phyloP scores from a whole-genome alignment of 75 land plant species.

The Larix kaempferi region DNA sequence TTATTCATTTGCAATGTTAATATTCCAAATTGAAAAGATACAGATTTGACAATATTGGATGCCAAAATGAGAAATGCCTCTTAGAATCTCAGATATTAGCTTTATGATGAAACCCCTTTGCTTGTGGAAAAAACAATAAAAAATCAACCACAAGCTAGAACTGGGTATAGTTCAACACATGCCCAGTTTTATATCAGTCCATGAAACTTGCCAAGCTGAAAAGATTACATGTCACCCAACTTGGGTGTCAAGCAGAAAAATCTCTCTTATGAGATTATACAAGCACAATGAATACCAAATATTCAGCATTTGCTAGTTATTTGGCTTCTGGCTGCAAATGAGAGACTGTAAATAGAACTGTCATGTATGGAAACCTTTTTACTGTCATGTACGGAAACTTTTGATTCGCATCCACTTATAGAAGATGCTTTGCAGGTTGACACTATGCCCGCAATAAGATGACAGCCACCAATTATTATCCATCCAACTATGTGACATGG shows the following conservation, averaged over 20 bases:
- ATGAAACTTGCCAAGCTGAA: not conserved
- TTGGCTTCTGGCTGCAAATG: slow-evolving; percentile 6
- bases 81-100: no score
- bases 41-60: not conserved
- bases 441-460: not conserved
- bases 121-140: not conserved
- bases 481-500: not conserved
- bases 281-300: slow-evolving; percentile 1
- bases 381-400: not conserved
- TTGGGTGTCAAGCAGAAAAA: not conserved
- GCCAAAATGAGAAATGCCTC: no score
- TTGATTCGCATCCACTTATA: not conserved
- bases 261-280: not conserved
- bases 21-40: not conserved
- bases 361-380: not conserved
- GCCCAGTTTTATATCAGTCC: not conserved
- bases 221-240: no score
- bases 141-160: not conserved
- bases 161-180: not conserved
- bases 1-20: not conserved
- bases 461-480: not conserved
- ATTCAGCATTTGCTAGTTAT: slow-evolving; percentile 8
- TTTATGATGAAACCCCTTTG: no score
- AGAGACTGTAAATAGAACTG: not conserved
- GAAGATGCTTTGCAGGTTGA: not conserved